Evolutionary conservation across 148 eudicot species (phyloP).

Genomic region (Vaccinium corymbosum): DNA sequence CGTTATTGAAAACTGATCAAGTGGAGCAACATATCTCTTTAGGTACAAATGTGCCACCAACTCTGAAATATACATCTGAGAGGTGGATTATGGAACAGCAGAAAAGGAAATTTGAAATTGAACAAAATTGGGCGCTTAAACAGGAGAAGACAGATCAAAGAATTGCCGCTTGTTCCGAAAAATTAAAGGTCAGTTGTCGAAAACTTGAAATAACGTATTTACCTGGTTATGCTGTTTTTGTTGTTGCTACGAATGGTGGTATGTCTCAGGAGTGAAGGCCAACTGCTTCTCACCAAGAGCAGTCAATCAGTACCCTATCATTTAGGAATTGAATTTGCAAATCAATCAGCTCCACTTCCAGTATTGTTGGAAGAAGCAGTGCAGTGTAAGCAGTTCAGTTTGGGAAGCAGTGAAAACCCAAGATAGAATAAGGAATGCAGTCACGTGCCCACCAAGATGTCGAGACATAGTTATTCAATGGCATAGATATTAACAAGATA

Average conservation of each 20-base stretch:
- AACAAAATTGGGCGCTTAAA: slow-evolving; percentile 63
- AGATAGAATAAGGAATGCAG: neutral
- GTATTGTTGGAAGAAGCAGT: neutral
- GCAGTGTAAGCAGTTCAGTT: neutral
- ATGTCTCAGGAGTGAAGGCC: neutral
- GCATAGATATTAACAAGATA: neutral
- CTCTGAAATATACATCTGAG: slow-evolving; percentile 66
- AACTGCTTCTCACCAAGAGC: neutral
- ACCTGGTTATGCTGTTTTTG: slow-evolving; percentile 8
- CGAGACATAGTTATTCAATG: neutral
- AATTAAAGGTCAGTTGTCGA: slow-evolving; percentile 62
- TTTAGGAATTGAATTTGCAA: neutral
- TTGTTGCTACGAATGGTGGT: neutral
- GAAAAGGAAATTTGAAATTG: slow-evolving; percentile 51
- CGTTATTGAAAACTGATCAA: slow-evolving; percentile 35
- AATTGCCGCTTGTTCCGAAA: slow-evolving; percentile 54
- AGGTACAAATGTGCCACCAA: slow-evolving; percentile 36
- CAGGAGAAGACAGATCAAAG: slow-evolving; percentile 66
- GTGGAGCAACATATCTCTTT: slow-evolving; percentile 45
- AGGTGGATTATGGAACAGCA: slow-evolving; percentile 78
- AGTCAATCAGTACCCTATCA: too few species aligned
- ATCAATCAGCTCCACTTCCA: neutral
- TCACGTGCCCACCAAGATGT: neutral
- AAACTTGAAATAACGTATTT: neutral
- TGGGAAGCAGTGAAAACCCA: neutral